These are phyloP conservation scores for Microdochium trichocladiopsis DNA, from an alignment of 2,329 filamentous ascomycete genomes.

Conservation along the genomic window DNA sequence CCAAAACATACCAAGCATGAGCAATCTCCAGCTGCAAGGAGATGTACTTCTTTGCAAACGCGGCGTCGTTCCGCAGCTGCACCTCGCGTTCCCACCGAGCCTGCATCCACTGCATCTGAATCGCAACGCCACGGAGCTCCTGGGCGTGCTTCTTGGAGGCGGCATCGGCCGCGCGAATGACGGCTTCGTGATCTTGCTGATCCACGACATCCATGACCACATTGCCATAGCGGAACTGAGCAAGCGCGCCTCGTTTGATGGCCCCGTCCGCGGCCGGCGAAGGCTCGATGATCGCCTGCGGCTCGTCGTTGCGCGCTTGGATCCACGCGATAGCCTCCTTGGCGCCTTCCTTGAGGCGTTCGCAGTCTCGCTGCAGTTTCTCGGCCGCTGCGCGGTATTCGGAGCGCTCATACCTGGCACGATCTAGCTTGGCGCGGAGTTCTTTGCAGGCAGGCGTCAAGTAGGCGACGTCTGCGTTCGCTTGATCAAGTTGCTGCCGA, in stretches of 20 bases:
- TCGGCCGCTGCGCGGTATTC: constrained; percentile 45
- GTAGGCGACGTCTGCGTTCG: constrained; percentile 13
- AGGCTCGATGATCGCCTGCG: constrained; percentile 10
- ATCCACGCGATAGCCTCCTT: constrained; percentile 28
- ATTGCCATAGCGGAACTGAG: constrained; percentile 30
- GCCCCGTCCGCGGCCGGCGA: constrained; percentile 6
- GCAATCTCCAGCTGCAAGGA: constrained; percentile 73
- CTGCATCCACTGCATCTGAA: constrained; percentile 88
- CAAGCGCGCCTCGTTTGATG: constrained; percentile 14
- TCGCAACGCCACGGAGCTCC: constrained; percentile 73
- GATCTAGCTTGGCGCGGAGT: constrained; percentile 61
- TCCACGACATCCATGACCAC: constrained; percentile 41
- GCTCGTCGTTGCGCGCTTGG: constrained; percentile 14
- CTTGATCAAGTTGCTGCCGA: constrained; percentile 14
- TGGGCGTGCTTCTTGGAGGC: constrained; percentile 64
- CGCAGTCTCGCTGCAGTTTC: constrained; percentile 45
- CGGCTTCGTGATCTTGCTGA: constrained; percentile 30
- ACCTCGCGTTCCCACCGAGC: constrained; percentile 76
- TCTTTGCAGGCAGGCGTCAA: constrained; percentile 25
- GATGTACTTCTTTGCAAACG: constrained; percentile 83
- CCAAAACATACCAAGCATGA: constrained; percentile 72
- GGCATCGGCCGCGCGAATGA: constrained; percentile 48
- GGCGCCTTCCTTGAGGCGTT: constrained; percentile 32
- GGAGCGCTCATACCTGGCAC: constrained; percentile 59
- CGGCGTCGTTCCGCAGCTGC: constrained; percentile 70